Evolutionary conservation across 768 basidiomycete genomes (phyloP).

Genomic region (Leccinellum luteum): DNA sequence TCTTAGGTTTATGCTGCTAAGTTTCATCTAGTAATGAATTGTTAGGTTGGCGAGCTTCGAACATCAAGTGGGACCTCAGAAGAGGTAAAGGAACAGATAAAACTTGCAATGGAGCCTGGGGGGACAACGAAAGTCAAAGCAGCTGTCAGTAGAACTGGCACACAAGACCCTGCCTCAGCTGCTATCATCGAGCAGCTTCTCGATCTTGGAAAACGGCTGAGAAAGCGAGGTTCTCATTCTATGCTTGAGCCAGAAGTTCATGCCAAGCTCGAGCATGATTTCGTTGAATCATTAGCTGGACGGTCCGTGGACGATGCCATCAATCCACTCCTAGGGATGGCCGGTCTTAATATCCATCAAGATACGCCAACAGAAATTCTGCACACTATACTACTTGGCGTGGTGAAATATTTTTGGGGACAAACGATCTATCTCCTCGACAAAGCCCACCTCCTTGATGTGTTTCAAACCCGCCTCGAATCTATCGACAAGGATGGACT

Average conservation of each 20-base stretch:
- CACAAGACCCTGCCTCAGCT: conserved; percentile 30
- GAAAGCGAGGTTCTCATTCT: too few species aligned
- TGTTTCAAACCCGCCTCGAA: conserved; percentile 25
- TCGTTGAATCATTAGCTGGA: too few species aligned
- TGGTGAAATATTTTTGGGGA: conserved; percentile 36
- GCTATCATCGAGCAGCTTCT: conserved; percentile 29
- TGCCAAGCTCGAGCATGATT: too few species aligned
- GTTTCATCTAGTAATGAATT: too few species aligned
- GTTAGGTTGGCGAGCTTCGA: too few species aligned
- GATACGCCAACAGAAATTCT: conserved; percentile 35
- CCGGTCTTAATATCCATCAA: conserved; percentile 29
- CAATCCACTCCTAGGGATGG: conserved; percentile 13
- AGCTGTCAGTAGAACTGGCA: conserved; percentile 36
- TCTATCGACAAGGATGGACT: conserved; percentile 27
- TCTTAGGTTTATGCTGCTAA: too few species aligned
- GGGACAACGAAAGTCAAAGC: conserved; percentile 11
- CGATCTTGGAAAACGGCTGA: conserved; percentile 25
- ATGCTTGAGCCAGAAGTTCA: too few species aligned
- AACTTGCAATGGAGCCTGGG: conserved; percentile 1
- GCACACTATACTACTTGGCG: conserved; percentile 34
- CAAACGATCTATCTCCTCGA: conserved; percentile 23
- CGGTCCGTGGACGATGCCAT: neutral
- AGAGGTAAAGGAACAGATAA: neutral
- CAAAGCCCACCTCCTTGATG: conserved; percentile 13
- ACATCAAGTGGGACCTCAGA: too few species aligned